Evolutionary conservation across 768 basidiomycete genomes (phyloP).

Genomic region (Kockovaella imperatae): DNA sequence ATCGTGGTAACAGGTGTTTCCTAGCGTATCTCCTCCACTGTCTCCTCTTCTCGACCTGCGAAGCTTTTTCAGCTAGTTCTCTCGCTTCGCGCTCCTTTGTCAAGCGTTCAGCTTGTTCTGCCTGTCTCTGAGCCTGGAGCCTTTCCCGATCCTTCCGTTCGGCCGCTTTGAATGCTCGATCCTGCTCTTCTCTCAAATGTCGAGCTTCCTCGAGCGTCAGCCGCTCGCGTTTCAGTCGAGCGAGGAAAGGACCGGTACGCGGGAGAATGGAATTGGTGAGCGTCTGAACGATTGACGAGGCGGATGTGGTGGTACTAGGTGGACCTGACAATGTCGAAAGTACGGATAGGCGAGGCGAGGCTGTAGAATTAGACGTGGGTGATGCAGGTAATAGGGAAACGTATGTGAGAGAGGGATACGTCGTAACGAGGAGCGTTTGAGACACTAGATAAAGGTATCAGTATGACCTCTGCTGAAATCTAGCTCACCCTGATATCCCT

Average conservation of each 20-base stretch:
- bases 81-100: conserved; percentile 30
- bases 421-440: conserved; percentile 63
- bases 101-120: conserved; percentile 46
- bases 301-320: conserved; percentile 56
- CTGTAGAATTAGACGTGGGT: conserved; percentile 36
- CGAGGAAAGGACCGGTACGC: conserved; percentile 68
- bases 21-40: conserved; percentile 60
- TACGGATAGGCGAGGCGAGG: conserved; percentile 55
- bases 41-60: conserved; percentile 33
- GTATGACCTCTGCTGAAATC: background rate
- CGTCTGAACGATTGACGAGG: conserved; percentile 58
- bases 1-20: conserved; percentile 47
- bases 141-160: conserved; percentile 62
- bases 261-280: conserved; percentile 68
- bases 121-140: conserved; percentile 53
- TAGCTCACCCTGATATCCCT: conserved; percentile 64
- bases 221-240: conserved; percentile 52
- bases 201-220: conserved; percentile 51
- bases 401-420: conserved; percentile 89
- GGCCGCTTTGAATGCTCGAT: conserved; percentile 64
- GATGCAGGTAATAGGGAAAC: conserved; percentile 62
- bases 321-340: conserved; percentile 77
- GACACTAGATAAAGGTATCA: conserved; percentile 33
- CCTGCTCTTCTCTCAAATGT: conserved; percentile 60
- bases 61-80: conserved; percentile 15